phyloP scores from a whole-genome alignment of 345 rosid genomes.

The Citrus medica region DNA sequence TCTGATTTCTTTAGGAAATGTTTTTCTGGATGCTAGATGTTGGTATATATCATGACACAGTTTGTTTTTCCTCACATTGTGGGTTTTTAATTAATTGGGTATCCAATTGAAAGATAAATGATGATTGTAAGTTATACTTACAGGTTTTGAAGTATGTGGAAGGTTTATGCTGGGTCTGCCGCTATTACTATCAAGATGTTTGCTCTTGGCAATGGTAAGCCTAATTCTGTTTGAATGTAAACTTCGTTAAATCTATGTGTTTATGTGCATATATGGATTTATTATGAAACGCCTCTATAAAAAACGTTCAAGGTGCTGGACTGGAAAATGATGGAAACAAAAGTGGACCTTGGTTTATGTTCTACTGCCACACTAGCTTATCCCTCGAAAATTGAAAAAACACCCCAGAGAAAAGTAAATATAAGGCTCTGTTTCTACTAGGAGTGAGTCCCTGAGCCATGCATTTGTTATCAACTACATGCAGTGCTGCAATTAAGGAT shows the following conservation, averaged over 20 bases:
- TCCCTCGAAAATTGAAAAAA: constrained; percentile 2
- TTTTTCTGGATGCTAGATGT: constrained; percentile 3
- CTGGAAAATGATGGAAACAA: not conserved
- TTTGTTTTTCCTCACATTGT: not conserved
- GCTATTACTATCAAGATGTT: constrained; percentile 94
- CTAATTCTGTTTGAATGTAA: constrained; percentile 1
- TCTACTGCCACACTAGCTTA: not conserved
- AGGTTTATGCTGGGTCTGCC: constrained; percentile 98
- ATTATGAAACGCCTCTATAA: not conserved
- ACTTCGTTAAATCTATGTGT: not conserved
- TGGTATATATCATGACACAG: not conserved
- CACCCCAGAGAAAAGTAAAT: not conserved
- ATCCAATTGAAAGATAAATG: not conserved
- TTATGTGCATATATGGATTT: not conserved
- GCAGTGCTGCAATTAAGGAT: constrained; percentile 3
- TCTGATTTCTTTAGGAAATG: not conserved
- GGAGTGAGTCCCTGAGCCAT: not conserved
- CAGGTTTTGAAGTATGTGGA: constrained; percentile 92
- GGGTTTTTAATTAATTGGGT: not conserved
- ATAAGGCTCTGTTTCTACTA: not conserved
- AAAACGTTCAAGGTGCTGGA: not conserved
- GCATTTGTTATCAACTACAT: not conserved
- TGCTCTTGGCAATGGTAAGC: constrained; percentile 98
- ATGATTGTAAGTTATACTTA: constrained; percentile 17
- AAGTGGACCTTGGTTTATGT: not conserved